Evolutionary conservation across 257 asterid genomes (phyloP), one percentile per base, ranked within the genome.

Genomic region (Primulina eburnea): DNA sequence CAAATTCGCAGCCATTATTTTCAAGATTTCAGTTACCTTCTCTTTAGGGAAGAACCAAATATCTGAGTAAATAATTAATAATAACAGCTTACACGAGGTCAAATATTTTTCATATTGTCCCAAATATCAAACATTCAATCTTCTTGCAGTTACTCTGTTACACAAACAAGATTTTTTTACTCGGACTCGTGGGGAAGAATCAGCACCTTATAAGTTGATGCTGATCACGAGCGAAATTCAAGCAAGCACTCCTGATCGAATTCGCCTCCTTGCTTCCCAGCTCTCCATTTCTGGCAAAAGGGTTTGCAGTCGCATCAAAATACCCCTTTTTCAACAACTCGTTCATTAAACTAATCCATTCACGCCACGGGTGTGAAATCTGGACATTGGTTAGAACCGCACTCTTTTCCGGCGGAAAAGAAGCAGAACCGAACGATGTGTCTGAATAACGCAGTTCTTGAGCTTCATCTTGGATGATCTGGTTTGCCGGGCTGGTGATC

Each of bases 341-440:
- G 60, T 85, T 82, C 92, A 92, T 83, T 56, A 92, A 79, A 32
- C 63, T 85, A 64, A 82, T 84, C 99, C 96, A 93, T 67, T 94
- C 97, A 58, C 82, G 86, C 96, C 97, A 94, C 29, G 96, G 93
- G 64, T 88, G 95, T 62, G 87, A 82, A 70, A 84, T 82, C 68
- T 74, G 76, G 72, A 73, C 67, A 37, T 40, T 62, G 9, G 80
- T 38, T 47, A 9, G 26, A 71, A 55, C 60, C 8, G 28, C 58
- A 62, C 50, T 24, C 30, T 75, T 62, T 56, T 74, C 65, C 26
- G 38, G 62, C 12, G 59, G 1, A 24, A 24, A 24, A 24, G 26
- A 24, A 24, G 64, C 73, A 53, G 64, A 32, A 62, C 17, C 59
- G 75, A 70, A 71, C 62, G 59, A 72, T 71, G 79, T 20, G 60